Evolutionary conservation across 345 rosid genomes (phyloP).

Genomic region (Garcia nutans): DNA sequence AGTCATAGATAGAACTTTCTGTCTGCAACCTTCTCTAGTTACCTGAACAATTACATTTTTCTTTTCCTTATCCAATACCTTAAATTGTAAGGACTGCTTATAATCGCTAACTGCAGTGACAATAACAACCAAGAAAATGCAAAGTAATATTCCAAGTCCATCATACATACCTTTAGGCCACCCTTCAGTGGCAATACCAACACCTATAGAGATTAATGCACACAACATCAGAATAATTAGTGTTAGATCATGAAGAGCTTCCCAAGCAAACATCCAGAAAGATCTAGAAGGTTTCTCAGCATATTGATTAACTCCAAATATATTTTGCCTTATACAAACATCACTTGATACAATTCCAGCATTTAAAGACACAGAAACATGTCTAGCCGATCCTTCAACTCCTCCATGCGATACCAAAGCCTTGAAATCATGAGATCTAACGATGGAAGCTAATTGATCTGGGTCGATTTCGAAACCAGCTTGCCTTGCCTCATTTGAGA

Average conservation of each 20-base stretch:
- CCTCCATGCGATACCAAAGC: constrained; percentile 38
- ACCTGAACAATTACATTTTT: constrained; percentile 72
- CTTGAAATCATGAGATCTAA: constrained; percentile 34
- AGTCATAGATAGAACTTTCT: constrained; percentile 68
- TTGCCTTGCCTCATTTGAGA: constrained; percentile 27
- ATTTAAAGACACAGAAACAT: constrained; percentile 35
- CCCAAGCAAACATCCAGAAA: constrained; percentile 79
- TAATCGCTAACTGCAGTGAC: constrained; percentile 93
- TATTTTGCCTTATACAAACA: constrained; percentile 46
- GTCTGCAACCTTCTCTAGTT: constrained; percentile 73
- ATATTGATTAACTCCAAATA: constrained; percentile 53
- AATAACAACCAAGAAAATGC: constrained; percentile 74
- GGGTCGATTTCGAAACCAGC: constrained; percentile 48
- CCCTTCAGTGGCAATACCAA: constrained; percentile 88
- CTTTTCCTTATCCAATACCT: constrained; percentile 88
- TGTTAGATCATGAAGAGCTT: constrained; percentile 83
- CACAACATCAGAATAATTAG: constrained; percentile 78
- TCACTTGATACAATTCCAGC: constrained; percentile 52
- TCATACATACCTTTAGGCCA: constrained; percentile 89
- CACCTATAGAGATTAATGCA: constrained; percentile 81
- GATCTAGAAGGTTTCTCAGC: constrained; percentile 59
- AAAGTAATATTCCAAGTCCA: constrained; percentile 76
- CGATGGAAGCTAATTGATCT: constrained; percentile 38
- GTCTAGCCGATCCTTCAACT: constrained; percentile 38
- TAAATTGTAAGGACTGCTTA: constrained; percentile 83